These are phyloP conservation scores for Babesia ovis DNA, from an alignment of 169 alveolate species.

Conservation along the genomic window DNA sequence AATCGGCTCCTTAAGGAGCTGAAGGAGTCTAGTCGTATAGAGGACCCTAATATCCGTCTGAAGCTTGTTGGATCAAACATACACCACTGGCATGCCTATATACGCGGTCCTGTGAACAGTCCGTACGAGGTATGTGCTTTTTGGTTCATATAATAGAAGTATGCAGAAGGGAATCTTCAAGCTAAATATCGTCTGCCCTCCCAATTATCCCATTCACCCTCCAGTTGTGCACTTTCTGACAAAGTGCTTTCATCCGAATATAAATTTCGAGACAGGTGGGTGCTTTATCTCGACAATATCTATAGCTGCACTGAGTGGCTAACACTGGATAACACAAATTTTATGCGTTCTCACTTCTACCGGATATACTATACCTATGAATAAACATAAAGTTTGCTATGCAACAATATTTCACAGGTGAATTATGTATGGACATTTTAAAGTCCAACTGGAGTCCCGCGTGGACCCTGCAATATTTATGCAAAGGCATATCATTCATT, in stretches of 20 bases:
- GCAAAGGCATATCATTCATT: conserved; percentile 89
- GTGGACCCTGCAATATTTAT: conserved; percentile 92
- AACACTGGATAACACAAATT: too few relatives aligned
- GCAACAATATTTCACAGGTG: conserved; percentile 77
- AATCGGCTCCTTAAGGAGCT: conserved; percentile 76
- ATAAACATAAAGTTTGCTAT: too few relatives aligned
- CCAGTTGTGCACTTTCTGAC: conserved; percentile 91
- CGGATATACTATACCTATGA: too few relatives aligned
- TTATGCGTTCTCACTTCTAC: too few relatives aligned
- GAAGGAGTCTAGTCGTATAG: conserved; percentile 70
- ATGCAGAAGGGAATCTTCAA: conserved; percentile 83
- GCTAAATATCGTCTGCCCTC: conserved; percentile 85
- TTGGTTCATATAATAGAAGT: too few relatives aligned
- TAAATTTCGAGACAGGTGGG: conserved; percentile 91
- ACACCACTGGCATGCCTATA: conserved; percentile 85
- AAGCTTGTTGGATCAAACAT: conserved; percentile 32
- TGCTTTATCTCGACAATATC: too few relatives aligned
- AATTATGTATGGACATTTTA: conserved; percentile 90
- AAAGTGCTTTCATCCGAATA: conserved; percentile 95
- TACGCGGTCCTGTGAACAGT: conserved; percentile 89
- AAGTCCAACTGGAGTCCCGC: conserved; percentile 95
- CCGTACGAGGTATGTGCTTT: conserved; percentile 86
- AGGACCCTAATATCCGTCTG: conserved; percentile 74
- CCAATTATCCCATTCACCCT: conserved; percentile 92
- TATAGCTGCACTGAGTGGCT: too few relatives aligned